Evolutionary conservation across 2,329 filamentous ascomycete species (phyloP), one percentile per base, ranked within the genome.

Genomic region (Xylariaceae sp.): DNA sequence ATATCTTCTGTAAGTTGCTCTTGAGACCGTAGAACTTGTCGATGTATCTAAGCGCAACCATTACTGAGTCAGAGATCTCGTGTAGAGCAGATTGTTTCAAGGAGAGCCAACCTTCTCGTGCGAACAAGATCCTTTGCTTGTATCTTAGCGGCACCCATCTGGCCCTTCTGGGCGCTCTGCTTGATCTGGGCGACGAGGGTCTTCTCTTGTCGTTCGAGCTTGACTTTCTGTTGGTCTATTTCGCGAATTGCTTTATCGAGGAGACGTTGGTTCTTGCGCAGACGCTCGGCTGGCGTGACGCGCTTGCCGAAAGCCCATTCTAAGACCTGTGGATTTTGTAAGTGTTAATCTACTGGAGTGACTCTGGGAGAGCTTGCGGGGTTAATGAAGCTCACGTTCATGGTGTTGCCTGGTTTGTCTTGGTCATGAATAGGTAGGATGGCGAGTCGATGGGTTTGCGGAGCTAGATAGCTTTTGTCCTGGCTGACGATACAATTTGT

Each of bases 241-340:
- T 98, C 93, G 57, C 93, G 84, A 63, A 97, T 93, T 10, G 93
- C 95, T 75, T 96, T 95, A 70, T 98, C 93, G 54, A 98, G 83
- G 57, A 93, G 90, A 60, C 93, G 83, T 72, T 97, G 93, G 69
- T 98, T 95, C 76, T 92, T 92, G 68, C 88, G 84, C 67, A 92
- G 76, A 67, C 88, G 85, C 77, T 93, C 87, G 20, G 90, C 89
- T 4, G 93, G 92, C 76, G 93, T 98, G 81, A 97, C 94, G 70
- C 93, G 93, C 80, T 96, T 97, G 57, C 93, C 93, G 65, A 98
- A 98, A 32, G 92, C 92, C 91, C 93, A 98, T 80, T 98, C 93
- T 52, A 98, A 80, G 65, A 97, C 88, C 88, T 96, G n/a, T n/a
- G 10, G 17, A n/a, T 32, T 33, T 10, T 3, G 35, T 52, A 54